Conservation (phyloP, 83 land plant species). For the Larix sibirica region DNA sequence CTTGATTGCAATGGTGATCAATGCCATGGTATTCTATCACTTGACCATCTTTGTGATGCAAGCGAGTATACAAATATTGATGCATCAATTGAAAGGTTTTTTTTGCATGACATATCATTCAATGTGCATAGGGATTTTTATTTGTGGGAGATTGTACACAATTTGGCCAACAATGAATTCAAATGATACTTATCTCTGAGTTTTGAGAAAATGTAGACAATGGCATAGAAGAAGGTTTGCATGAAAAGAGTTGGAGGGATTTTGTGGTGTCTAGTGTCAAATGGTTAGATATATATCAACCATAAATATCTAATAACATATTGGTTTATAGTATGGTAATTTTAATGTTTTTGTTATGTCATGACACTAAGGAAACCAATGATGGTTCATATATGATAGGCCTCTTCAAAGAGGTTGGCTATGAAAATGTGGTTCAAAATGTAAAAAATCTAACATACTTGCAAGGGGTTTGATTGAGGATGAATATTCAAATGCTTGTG, state of each 20-base stretch:
- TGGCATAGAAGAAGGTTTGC: background rate
- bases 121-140: background rate
- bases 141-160: background rate
- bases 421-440: background rate
- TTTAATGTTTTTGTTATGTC: background rate
- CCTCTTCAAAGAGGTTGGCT: background rate
- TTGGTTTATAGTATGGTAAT: background rate
- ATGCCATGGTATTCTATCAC: too few relatives aligned
- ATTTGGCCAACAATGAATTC: background rate
- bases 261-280: background rate
- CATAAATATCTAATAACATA: background rate
- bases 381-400: background rate
- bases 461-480: background rate
- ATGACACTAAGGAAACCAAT: background rate
- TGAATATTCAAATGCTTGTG: background rate
- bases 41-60: too few relatives aligned
- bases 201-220: background rate
- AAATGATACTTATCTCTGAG: background rate
- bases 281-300: background rate
- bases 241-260: background rate
- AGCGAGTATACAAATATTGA: background rate
- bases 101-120: background rate
- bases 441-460: background rate
- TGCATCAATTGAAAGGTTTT: background rate
- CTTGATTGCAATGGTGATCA: too few relatives aligned